phyloP scores from a whole-genome alignment of 345 rosid species.

The Kernera saxatilis region DNA sequence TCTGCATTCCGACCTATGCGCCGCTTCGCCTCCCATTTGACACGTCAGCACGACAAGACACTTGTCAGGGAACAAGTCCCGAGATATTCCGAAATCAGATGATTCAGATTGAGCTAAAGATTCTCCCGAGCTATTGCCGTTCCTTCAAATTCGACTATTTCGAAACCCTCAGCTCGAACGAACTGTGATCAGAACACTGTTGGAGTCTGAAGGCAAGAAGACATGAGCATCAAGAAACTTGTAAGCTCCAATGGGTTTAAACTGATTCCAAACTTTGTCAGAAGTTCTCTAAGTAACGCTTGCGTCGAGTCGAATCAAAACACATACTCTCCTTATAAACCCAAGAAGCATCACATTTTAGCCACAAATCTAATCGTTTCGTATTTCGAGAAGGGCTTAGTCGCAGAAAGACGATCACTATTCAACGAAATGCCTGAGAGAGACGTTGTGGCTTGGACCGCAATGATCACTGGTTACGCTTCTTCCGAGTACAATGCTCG shows the following conservation, averaged over 20 bases:
- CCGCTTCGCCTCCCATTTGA: too few species aligned
- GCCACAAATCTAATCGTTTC: conserved; percentile 63
- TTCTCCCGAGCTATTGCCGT: too few species aligned
- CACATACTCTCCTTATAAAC: conserved; percentile 28
- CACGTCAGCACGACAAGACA: too few species aligned
- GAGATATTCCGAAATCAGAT: too few species aligned
- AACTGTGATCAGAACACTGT: neutral
- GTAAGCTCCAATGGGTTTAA: conserved; percentile 26
- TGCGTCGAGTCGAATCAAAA: conserved; percentile 15
- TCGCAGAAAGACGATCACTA: conserved; percentile 56
- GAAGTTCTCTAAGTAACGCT: conserved; percentile 37
- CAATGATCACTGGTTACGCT: conserved; percentile 34
- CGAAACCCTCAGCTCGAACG: too few species aligned
- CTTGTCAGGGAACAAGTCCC: too few species aligned
- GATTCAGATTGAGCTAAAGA: too few species aligned
- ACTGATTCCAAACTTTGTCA: conserved; percentile 38
- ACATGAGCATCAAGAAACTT: conserved; percentile 25
- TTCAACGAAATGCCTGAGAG: conserved; percentile 36
- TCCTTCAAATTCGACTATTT: too few species aligned
- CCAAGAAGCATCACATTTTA: conserved; percentile 52
- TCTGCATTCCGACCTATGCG: too few species aligned
- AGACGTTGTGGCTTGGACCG: conserved; percentile 29
- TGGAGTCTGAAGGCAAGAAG: too few species aligned
- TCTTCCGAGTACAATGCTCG: conserved; percentile 34
- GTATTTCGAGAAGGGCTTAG: conserved; percentile 53